Evolutionary conservation across 1,284 basidiomycete genomes (phyloP), one percentile per base, ranked within the genome.

Genomic region (Mycena citricolor): DNA sequence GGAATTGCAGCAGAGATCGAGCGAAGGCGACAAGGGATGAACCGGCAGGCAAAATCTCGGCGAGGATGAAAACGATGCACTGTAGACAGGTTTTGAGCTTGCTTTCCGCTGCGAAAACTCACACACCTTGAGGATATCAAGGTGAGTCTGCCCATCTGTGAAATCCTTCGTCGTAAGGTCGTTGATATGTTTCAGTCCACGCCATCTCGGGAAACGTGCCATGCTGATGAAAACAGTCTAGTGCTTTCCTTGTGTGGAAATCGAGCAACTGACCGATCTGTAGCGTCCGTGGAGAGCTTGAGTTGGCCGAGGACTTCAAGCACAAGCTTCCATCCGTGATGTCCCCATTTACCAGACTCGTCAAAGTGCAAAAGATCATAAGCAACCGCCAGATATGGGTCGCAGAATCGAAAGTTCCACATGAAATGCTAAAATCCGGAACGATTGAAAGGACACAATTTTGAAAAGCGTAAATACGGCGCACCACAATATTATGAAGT

Each of bases 401-500:
- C 41, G 2, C 37, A 49, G 37, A 43, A 52, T 36, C 6, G 36
- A 35, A 51, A 54, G 25, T 46, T 25, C 51, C 54, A 57, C 10
- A 57, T 22, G 33, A 52, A 55, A 41, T 47, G 42, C 51, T 49
- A 4, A 14, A 8, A n/a, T 24, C 31, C 19, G 35, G 38, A 28
- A n/a, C 39, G 30, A 36, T 30, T 29, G 29, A 20, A 36, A 21
- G 33, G 14, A 38, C 19, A 38, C 26, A 26, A 23, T 20, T 26
- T 24, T 29, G 12, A 21, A 19, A 28, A 14, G 24, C 47, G 16
- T 46, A 21, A 7, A 7, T 19, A n/a, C 3, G n/a, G 17, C 19
- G 3, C 24, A 60, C 57, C 44, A 58, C 38, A 17, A 61, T 57
- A 42, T 57, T 30, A 45, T 63, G 61, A 14, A 62, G 33, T n/a